These are phyloP conservation scores for Blumeria hordei DNA, from an alignment of 2,329 filamentous ascomycete species.

Conservation along the genomic window DNA sequence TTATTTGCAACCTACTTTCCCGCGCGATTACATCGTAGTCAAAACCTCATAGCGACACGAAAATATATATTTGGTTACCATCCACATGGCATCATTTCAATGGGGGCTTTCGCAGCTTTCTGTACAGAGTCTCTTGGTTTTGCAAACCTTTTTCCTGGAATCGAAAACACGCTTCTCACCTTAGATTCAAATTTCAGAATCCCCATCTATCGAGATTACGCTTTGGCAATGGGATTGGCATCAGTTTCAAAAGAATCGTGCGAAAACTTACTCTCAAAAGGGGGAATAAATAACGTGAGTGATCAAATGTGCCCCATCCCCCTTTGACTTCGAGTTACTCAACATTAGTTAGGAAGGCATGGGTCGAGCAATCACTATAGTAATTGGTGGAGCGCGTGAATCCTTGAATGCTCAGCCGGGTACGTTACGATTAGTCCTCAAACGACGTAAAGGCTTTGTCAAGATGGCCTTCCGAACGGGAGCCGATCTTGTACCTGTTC, in stretches of 20 bases:
- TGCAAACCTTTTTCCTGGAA: slow-evolving; percentile 68
- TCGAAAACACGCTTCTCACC: slow-evolving; percentile 80
- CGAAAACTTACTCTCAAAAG: slow-evolving; percentile 62
- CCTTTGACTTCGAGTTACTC: neutral
- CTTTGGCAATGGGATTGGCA: slow-evolving; percentile 65
- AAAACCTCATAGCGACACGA: slow-evolving; percentile 50
- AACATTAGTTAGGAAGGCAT: slow-evolving; percentile 36
- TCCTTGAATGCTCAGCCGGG: slow-evolving; percentile 71
- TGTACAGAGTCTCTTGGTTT: slow-evolving; percentile 79
- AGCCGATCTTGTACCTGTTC: slow-evolving; percentile 79
- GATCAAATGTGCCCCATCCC: neutral
- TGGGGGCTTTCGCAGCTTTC: slow-evolving; percentile 85
- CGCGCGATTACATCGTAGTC: slow-evolving; percentile 63
- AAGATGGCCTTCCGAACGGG: slow-evolving; percentile 79
- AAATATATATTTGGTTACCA: slow-evolving; percentile 98
- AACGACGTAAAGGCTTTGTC: slow-evolving; percentile 72
- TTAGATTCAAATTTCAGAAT: slow-evolving; percentile 92
- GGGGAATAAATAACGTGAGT: slow-evolving; percentile 36
- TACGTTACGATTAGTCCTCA: slow-evolving; percentile 52
- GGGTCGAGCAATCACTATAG: slow-evolving; percentile 90
- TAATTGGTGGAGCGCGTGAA: slow-evolving; percentile 78
- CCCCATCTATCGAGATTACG: slow-evolving; percentile 82
- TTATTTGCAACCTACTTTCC: slow-evolving; percentile 88
- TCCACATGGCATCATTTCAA: slow-evolving; percentile 89
- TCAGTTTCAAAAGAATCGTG: slow-evolving; percentile 85